Base-by-base conservation (phyloP, 805 yeast genomes). In the Cyberlindnera galapagoensis region DNA sequence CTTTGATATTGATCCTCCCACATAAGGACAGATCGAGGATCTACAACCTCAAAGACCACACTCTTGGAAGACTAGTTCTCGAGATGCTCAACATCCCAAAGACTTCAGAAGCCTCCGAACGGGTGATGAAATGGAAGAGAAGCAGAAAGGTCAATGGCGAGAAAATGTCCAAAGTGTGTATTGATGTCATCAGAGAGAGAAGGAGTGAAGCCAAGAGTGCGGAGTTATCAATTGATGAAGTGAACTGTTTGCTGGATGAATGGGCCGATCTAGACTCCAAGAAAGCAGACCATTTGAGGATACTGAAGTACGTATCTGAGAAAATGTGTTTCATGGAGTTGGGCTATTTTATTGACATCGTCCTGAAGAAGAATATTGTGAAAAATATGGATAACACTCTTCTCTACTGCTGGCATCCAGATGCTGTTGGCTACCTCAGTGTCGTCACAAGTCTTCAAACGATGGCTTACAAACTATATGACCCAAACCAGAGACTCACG, bases 381-480 rank as follows among this genome's bases (percentile, higher is more conserved):
- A 70, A 76, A 4, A 68, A 75, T 7, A 65, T 76, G 37, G 90
- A 83, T 43, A 64, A 67, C 18, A 57, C 66, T 9, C 65, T 86
- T 35, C 58, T 86, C 30, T 46, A 56, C 5, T 44, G 59, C 18
- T 87, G 88, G 84, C 94, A 86, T 54, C 86, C 87, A 0, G 88
- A 85, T 52, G 90, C 94, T 0, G 60, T 66, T 8, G 67, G 66
- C 4, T 68, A 83, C 18, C 74, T 67, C 39, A 73, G 76, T 37
- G 75, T 82, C 6, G 81, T 86, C 4, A 74, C 76, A 33, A 74
- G 75, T 46, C 54, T 87, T 29, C 65, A 73, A 39, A 58, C 67
- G 8, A 78, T 83, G 1, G 75, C 86, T 39, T 62, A 67, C 51
- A 72, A 65, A 32, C 58, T 86, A 7, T 51, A 60, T 33, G 79